Evolutionary conservation across 495 filamentous ascomycete genomes (phyloP).

Genomic region (Aspergillus egyptiacus): DNA sequence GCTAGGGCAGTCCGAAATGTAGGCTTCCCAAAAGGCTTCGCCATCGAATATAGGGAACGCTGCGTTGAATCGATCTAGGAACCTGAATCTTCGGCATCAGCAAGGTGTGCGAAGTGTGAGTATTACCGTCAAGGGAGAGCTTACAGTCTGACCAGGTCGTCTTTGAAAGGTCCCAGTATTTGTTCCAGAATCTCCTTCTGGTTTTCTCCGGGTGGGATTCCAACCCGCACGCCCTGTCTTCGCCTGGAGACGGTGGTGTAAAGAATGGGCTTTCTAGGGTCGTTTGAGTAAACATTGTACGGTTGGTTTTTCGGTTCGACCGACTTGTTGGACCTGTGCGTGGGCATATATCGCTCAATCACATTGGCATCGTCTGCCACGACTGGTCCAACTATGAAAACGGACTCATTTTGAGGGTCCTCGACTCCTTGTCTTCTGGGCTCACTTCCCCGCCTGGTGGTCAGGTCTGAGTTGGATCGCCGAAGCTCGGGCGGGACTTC

Average conservation of each 20-base stretch:
- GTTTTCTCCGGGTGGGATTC: slow-evolving; percentile 46
- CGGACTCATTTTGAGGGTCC: slow-evolving; percentile 42
- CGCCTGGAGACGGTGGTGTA: slow-evolving; percentile 44
- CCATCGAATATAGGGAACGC: slow-evolving; percentile 52
- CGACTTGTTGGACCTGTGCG: slow-evolving; percentile 32
- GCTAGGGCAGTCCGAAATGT: slow-evolving; percentile 34
- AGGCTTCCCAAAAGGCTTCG: slow-evolving; percentile 41
- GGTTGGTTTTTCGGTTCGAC: slow-evolving; percentile 39
- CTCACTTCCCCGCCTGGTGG: slow-evolving; percentile 31
- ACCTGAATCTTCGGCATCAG: slow-evolving; percentile 27
- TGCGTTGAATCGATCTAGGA: slow-evolving; percentile 46
- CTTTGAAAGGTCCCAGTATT: slow-evolving; percentile 46
- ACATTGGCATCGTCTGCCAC: slow-evolving; percentile 48
- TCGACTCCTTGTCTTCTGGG: slow-evolving; percentile 32
- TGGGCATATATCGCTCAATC: slow-evolving; percentile 47
- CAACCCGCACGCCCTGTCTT: slow-evolving; percentile 40
- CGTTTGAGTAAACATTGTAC: slow-evolving; percentile 46
- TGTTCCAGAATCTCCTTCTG: slow-evolving; percentile 52
- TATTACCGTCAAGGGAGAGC: slow-evolving; percentile 15
- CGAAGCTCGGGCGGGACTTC: slow-evolving; percentile 26
- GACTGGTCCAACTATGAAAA: slow-evolving; percentile 47
- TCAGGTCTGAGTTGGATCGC: slow-evolving; percentile 24
- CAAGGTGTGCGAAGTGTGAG: background rate
- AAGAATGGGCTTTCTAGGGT: slow-evolving; percentile 43
- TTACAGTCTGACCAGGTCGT: slow-evolving; percentile 47